Percentiles rank a stretch among this genome's conserved stretches.
Evolutionary conservation across 2,329 filamentous ascomycete genomes (phyloP).

Genomic region (Curvularia sp.): DNA sequence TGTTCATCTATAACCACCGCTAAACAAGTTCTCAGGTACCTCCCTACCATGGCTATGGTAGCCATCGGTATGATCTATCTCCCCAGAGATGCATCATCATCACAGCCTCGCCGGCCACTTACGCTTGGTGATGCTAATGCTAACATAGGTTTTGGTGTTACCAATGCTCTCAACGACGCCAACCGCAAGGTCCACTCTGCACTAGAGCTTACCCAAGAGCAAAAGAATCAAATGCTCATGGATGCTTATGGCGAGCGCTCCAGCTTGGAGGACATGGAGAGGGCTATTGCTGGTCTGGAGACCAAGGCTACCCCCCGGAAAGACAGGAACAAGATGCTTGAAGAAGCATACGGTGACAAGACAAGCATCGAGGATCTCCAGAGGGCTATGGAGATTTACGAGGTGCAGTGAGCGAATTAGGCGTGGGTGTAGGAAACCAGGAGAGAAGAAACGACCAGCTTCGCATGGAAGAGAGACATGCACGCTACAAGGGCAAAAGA

Average conservation of each 20-base stretch:
- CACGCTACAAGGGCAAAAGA: conserved; percentile 4
- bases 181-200: conserved; percentile 38
- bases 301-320: conserved; percentile 39
- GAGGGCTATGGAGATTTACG: conserved; percentile 55
- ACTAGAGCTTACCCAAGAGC: conserved; percentile 38
- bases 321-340: conserved; percentile 51
- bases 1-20: background rate
- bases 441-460: conserved; percentile 15
- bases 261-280: conserved; percentile 46
- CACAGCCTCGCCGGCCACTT: conserved; percentile 32
- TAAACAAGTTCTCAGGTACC: conserved; percentile 33
- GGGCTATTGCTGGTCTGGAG: conserved; percentile 40
- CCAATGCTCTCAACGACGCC: conserved; percentile 42
- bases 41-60: conserved; percentile 46
- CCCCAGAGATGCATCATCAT: conserved; percentile 27
- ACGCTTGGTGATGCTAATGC: conserved; percentile 44
- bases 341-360: conserved; percentile 58
- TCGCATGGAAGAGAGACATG: conserved; percentile 9
- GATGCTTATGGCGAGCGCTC: conserved; percentile 43
- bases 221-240: conserved; percentile 43
- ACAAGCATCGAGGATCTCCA: conserved; percentile 55
- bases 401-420: conserved; percentile 46
- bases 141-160: conserved; percentile 45
- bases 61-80: conserved; percentile 44
- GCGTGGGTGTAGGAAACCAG: background rate